Evolutionary conservation across 2,329 filamentous ascomycete genomes (phyloP).

Genomic region (Tolypocladium inflatum): DNA sequence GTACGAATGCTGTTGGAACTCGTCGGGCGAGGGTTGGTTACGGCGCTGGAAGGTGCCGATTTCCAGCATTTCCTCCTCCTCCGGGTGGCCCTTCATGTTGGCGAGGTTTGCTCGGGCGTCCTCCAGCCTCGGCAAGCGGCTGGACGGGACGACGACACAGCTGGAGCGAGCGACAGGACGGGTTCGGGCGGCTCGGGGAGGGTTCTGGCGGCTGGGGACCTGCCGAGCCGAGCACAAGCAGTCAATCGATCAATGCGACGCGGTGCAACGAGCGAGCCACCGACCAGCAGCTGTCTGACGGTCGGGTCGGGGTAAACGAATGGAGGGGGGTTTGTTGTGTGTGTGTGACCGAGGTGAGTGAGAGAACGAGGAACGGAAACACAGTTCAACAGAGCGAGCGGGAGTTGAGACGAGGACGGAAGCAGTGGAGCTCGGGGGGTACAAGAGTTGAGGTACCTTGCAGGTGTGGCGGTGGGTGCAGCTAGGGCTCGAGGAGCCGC

Average conservation of each 20-base stretch:
- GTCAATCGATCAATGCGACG: neutral
- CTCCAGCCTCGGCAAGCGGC: neutral
- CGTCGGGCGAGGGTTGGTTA: slow-evolving; percentile 15
- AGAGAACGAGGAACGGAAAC: neutral
- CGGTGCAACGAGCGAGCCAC: neutral
- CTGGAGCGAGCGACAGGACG: neutral
- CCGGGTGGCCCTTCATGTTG: slow-evolving; percentile 19
- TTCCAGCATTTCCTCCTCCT: slow-evolving; percentile 25
- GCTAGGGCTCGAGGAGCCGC: neutral
- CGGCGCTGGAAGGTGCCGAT: slow-evolving; percentile 18
- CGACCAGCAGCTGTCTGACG: neutral
- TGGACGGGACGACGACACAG: neutral
- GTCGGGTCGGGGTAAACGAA: neutral
- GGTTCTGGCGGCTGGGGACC: neutral
- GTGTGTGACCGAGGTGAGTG: neutral
- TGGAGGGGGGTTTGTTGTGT: neutral
- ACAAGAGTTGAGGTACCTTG: neutral
- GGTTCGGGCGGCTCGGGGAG: neutral
- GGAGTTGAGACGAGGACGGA: neutral
- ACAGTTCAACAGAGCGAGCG: neutral
- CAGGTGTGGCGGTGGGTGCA: neutral
- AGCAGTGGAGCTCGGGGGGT: neutral
- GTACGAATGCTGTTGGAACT: slow-evolving; percentile 15
- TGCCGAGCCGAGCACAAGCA: neutral
- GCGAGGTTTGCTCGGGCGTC: neutral